phyloP scores from a whole-genome alignment of 805 yeast genomes.

The Maudiozyma pseudohumilis region DNA sequence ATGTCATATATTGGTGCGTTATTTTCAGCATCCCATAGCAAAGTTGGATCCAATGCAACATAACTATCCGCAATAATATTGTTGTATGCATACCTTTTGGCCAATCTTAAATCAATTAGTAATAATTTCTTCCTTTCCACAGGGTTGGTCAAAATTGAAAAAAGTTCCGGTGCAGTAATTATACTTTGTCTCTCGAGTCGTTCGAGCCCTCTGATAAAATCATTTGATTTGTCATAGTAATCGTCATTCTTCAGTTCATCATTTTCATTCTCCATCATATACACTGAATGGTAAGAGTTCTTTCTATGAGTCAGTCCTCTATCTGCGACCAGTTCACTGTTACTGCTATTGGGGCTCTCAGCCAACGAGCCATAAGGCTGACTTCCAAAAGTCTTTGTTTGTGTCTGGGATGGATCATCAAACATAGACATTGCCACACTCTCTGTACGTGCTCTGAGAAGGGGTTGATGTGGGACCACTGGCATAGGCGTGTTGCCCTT shows the following conservation, averaged over 20 bases:
- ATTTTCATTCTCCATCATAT: constrained; percentile 27
- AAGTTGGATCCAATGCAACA: constrained; percentile 33
- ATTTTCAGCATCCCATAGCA: constrained; percentile 20
- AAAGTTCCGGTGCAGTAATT: constrained; percentile 32
- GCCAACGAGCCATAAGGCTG: too few species aligned
- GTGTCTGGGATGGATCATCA: not conserved
- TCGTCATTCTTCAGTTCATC: constrained; percentile 8
- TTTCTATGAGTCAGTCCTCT: constrained; percentile 26
- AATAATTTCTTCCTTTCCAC: constrained; percentile 34
- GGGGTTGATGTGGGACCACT: not conserved
- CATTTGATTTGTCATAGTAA: constrained; percentile 12
- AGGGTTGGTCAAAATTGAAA: constrained; percentile 37
- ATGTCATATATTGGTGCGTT: constrained; percentile 27
- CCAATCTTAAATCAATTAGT: constrained; percentile 34
- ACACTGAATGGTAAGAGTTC: constrained; percentile 34
- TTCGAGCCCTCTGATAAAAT: constrained; percentile 17
- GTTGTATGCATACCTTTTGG: constrained; percentile 24
- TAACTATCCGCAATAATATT: constrained; percentile 33
- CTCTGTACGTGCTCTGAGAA: constrained; percentile 1
- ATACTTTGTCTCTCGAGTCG: constrained; percentile 43
- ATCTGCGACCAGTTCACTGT: constrained; percentile 6
- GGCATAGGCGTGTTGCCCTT: not conserved
- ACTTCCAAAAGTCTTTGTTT: not conserved
- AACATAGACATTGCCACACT: constrained; percentile 2
- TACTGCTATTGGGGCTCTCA: not conserved